Evolutionary conservation across 768 basidiomycete genomes (phyloP), one percentile per base, ranked within the genome.

Genomic region (Trametes villosa): DNA sequence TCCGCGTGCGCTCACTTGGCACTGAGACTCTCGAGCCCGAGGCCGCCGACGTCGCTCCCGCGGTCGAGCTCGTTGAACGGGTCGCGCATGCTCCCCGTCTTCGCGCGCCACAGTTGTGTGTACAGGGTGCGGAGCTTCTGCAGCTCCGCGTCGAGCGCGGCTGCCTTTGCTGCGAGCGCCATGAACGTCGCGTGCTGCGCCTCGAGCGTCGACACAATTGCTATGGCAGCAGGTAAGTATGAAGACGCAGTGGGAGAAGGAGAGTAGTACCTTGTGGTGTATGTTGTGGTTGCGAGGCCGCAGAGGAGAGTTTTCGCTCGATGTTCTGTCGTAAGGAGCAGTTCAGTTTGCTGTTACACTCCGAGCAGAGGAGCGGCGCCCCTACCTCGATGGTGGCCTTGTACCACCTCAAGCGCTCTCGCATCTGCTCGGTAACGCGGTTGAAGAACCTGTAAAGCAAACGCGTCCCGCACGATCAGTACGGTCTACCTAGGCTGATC

Each of bases 41-140:
- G 78, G 47, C 82, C 82, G 17, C 71, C 70, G 9, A 58, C 53
- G 12, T 74, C 76, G 36, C 57, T 69, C 2, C 77, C 75, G n/a
- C 77, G 73, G 49, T 71, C 73, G 48, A 72, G 71, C 38, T 80
- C 79, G 64, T 87, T 85, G 70, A 94, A 94, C 9, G 92, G 92
- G 71, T 94, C 91, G 59, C 92, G 79, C 73, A 87, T 86, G 66
- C 91, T 93, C 30, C 92, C 92, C 17, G 89, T 93, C 71, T 87
- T 86, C 18, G 83, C 79, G 13, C 89, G 84, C 89, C 90, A 94
- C 7, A 92, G 75, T 66, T 91, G 88, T 0, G 87, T 88, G 65
- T 92, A 92, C 12, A 88, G 70, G 11, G 77, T 73, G 71, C 92
- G 92, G 66, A 94, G 82, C 75, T 87, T 88, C 69, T 91, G 87